Evolutionary conservation across 306 rosid genomes (phyloP).

Genomic region (Mimosa bimucronata): DNA sequence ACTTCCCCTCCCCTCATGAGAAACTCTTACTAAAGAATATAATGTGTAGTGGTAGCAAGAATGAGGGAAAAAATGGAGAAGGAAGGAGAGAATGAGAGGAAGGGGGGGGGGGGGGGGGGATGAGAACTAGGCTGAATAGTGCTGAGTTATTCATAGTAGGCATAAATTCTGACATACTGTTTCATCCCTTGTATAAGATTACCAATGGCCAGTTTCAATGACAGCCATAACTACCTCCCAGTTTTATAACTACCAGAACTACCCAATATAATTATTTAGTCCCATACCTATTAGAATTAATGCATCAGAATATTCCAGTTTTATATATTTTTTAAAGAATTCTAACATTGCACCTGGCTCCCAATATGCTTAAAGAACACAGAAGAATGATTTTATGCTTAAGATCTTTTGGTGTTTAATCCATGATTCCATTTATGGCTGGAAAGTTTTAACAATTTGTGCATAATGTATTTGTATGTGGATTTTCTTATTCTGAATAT

Average conservation of each 20-base stretch:
- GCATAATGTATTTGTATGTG: constrained; percentile 2
- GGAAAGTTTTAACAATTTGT: background rate
- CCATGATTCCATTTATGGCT: constrained; percentile 14
- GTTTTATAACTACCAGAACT: background rate
- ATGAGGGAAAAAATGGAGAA: background rate
- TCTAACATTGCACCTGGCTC: background rate
- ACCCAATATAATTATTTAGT: background rate
- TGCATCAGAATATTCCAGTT: background rate
- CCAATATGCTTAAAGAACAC: background rate
- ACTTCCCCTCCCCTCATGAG: no score
- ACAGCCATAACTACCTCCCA: background rate
- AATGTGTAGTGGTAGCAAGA: background rate
- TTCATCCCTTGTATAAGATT: background rate
- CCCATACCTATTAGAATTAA: background rate
- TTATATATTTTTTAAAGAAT: background rate
- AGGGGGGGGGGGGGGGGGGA: no score
- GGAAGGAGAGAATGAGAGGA: background rate
- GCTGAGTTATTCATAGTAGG: background rate
- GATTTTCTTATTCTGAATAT: constrained; percentile 32
- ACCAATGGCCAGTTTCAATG: background rate
- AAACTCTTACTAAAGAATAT: background rate
- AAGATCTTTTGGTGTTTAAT: background rate
- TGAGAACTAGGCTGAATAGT: background rate
- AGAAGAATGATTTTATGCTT: constrained; percentile 7
- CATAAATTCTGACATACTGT: background rate